These are phyloP conservation scores for Secale cereale DNA, from an alignment of 176 grass and related monocot species.

Conservation along the genomic window DNA sequence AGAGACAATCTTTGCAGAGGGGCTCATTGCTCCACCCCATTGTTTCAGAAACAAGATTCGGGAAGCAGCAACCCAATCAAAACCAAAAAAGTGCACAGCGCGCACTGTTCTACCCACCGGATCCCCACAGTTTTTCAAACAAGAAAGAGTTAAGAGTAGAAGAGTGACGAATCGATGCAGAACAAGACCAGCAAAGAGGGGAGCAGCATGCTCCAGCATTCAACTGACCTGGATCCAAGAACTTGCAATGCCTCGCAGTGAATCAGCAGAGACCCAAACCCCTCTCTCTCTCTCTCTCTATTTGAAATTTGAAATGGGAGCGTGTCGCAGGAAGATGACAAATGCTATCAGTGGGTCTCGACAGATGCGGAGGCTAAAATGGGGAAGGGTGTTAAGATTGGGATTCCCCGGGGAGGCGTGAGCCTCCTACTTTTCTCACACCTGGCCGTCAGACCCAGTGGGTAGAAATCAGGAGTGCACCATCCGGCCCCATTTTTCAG, in stretches of 20 bases:
- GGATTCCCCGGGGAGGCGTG: background rate
- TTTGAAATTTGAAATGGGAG: too few species aligned
- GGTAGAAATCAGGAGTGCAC: background rate
- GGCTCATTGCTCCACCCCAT: too few species aligned
- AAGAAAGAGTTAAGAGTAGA: background rate
- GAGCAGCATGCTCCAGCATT: background rate
- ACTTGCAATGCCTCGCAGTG: background rate
- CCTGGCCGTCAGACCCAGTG: accelerated
- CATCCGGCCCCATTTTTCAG: background rate
- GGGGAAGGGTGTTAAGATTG: background rate
- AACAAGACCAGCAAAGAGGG: background rate
- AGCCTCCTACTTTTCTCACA: background rate
- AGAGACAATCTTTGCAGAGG: background rate
- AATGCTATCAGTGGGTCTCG: background rate
- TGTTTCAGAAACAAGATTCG: too few species aligned
- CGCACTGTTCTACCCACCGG: background rate
- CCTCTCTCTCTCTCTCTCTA: background rate
- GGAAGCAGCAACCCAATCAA: background rate
- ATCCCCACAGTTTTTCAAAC: background rate
- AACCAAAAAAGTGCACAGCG: background rate
- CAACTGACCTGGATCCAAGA: constrained; percentile 37
- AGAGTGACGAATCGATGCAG: background rate
- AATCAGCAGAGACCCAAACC: background rate
- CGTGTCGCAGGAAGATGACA: too few species aligned
- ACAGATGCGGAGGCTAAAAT: constrained; percentile 30